phyloP scores from a whole-genome alignment of 768 basidiomycete genomes.

The Mycena rosella region DNA sequence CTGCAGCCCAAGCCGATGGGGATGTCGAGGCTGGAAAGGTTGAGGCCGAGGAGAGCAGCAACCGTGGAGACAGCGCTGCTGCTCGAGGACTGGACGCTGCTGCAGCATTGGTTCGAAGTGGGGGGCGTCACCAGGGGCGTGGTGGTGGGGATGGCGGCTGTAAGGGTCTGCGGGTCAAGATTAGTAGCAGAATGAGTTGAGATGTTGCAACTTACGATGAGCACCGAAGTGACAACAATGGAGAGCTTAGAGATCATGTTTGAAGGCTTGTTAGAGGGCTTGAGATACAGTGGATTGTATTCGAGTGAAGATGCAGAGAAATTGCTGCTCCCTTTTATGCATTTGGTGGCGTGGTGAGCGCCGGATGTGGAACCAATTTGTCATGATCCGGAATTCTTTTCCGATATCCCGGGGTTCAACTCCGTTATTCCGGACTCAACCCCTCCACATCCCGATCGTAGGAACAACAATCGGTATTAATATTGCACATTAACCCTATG shows the following conservation, averaged over 20 bases:
- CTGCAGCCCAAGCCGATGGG: slow-evolving; percentile 29
- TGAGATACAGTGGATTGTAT: neutral
- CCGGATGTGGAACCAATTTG: no score
- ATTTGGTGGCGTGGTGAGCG: no score
- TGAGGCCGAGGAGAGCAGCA: slow-evolving; percentile 22
- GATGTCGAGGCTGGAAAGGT: slow-evolving; percentile 22
- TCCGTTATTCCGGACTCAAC: no score
- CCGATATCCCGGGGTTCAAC: no score
- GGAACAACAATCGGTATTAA: no score
- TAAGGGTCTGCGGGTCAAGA: neutral
- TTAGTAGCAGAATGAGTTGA: no score
- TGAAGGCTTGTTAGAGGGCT: neutral
- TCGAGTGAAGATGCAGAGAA: no score
- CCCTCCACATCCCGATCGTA: no score
- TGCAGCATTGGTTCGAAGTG: slow-evolving; percentile 26
- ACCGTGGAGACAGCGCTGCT: slow-evolving; percentile 23
- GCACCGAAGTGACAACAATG: neutral
- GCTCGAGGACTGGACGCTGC: slow-evolving; percentile 7
- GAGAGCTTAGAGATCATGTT: no score
- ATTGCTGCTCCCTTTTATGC: no score
- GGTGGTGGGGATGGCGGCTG: slow-evolving; percentile 20
- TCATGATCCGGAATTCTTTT: no score
- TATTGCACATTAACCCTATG: no score
- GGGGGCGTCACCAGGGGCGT: slow-evolving; percentile 18
- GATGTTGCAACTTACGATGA: neutral